Percentiles rank a stretch among this genome's conserved stretches.
phyloP scores from a whole-genome alignment of 2,329 filamentous ascomycete genomes.

The Fusarium sublunatum region DNA sequence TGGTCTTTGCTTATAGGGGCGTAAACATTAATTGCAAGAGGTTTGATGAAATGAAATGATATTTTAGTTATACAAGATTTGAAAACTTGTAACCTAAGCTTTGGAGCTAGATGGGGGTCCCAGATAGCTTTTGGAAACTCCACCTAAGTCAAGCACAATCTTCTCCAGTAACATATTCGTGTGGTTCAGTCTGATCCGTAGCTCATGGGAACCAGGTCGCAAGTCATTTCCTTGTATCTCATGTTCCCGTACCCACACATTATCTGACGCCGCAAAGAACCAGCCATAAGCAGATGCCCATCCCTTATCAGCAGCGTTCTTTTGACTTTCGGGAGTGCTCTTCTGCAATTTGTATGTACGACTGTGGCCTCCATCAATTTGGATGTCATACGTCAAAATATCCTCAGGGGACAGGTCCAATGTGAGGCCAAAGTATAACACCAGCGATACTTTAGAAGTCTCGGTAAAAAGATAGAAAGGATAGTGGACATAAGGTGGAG shows the following conservation, averaged over 20 bases:
- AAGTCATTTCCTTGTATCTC: not conserved
- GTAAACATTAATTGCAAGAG: too few species aligned
- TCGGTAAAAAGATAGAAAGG: slow-evolving; percentile 30
- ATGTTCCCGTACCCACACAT: slow-evolving; percentile 30
- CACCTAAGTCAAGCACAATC: slow-evolving; percentile 29
- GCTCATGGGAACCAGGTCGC: not conserved
- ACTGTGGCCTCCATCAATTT: not conserved
- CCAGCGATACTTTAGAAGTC: not conserved
- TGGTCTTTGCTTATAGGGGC: too few species aligned
- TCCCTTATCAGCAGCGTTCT: slow-evolving; percentile 29
- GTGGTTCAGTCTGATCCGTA: slow-evolving; percentile 16
- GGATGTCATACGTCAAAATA: slow-evolving; percentile 15
- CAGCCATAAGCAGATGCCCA: slow-evolving; percentile 36
- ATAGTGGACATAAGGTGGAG: not conserved
- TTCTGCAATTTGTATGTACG: slow-evolving; percentile 11
- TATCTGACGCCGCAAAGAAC: slow-evolving; percentile 35
- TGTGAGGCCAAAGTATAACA: slow-evolving; percentile 28
- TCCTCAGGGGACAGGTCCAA: slow-evolving; percentile 29
- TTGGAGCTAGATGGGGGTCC: slow-evolving; percentile 21
- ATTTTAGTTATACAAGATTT: too few species aligned
- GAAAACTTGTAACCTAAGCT: not conserved
- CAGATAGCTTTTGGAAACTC: slow-evolving; percentile 26
- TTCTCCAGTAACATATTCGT: slow-evolving; percentile 40
- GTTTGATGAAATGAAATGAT: too few species aligned
- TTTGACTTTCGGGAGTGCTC: slow-evolving; percentile 20